Evolutionary conservation across 106 monocot species (phyloP).

Genomic region (Xerophyta viscosa): DNA sequence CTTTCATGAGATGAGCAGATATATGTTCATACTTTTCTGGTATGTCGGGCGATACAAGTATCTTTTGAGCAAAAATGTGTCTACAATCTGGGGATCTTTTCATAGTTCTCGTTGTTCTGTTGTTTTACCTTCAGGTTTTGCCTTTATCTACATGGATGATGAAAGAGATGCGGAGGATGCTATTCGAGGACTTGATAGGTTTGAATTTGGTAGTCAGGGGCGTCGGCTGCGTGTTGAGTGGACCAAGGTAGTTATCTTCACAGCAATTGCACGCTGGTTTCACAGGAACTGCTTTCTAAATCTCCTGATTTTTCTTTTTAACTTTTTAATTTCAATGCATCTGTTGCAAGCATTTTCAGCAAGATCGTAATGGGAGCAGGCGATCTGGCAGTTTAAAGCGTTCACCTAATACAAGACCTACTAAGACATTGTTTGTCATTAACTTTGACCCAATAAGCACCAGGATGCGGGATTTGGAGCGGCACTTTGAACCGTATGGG

Average conservation of each 20-base stretch:
- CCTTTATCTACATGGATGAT: conserved; percentile 98
- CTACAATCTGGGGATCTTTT: background rate
- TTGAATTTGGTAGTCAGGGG: conserved; percentile 85
- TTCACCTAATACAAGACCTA: conserved; percentile 56
- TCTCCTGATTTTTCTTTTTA: background rate
- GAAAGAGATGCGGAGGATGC: conserved; percentile 97
- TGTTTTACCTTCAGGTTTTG: conserved; percentile 58
- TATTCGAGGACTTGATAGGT: conserved; percentile 74
- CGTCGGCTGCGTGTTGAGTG: conserved; percentile 87
- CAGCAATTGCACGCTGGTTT: background rate
- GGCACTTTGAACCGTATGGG: conserved; percentile 92
- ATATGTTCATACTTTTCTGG: conserved; percentile 6
- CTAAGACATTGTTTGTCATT: conserved; percentile 95
- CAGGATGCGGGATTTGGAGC: conserved; percentile 76
- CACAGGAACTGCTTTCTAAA: too few species aligned
- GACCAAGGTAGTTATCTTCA: conserved; percentile 57
- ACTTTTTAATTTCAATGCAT: background rate
- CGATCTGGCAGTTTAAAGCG: conserved; percentile 57
- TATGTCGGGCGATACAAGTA: conserved; percentile 1
- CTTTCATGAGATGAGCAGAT: conserved; percentile 23
- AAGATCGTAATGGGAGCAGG: conserved; percentile 54
- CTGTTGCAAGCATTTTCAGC: conserved; percentile 19
- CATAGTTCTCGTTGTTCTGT: background rate
- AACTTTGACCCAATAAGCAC: conserved; percentile 92
- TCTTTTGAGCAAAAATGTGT: too few species aligned